Base-by-base conservation (phyloP, 768 basidiomycete species). In the Russula dissimulans region DNA sequence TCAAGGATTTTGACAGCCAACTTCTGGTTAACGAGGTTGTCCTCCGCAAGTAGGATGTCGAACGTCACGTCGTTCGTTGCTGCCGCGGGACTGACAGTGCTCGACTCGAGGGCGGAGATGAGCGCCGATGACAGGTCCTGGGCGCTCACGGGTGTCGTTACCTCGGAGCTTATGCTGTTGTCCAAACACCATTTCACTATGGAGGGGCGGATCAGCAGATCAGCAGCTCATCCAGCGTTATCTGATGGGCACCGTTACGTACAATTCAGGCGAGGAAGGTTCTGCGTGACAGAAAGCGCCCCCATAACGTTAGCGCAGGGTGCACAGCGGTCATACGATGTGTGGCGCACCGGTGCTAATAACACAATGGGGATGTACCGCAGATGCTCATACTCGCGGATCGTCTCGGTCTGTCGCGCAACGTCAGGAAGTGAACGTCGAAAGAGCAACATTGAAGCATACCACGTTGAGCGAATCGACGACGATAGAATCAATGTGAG, bases 291-390 rank as follows among this genome's bases (percentile, higher is more conserved):
- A 38, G 10, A 60, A 32, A 17, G 34, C 56, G 36, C 47, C 15
- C 49, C 11, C 39, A 1, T 15, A 11, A 15, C 59, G 32, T 62
- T 49, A 45, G 54, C 48, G 5, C 29, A 18, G 26, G 14, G 44
- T 49, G 26, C 34, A 15, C 12, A 22, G 22, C 11, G 53, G 17
- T 8, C 15, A 47, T 10, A 26, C 6, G 17, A 32, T 6, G 5
- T 11, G 18, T 7, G 3, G 71, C 77, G 65, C 61, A 78, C 76
- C 1, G 93, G 91, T 9, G 89, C 85, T 22, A 95, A 78, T 14
- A 99, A 81, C 2, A 97, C 93, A 60, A 97, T 89, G 0, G 97
- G 97, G 63, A 99, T 97, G 69, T 97, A 97, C 50, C 97, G 85
- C 59, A 99, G 76, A 69, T 95, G 92, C 69, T 99, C 97, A 63